Evolutionary conservation across 1,139 yeast species (phyloP).

Genomic region (Hyphopichia fennica): DNA sequence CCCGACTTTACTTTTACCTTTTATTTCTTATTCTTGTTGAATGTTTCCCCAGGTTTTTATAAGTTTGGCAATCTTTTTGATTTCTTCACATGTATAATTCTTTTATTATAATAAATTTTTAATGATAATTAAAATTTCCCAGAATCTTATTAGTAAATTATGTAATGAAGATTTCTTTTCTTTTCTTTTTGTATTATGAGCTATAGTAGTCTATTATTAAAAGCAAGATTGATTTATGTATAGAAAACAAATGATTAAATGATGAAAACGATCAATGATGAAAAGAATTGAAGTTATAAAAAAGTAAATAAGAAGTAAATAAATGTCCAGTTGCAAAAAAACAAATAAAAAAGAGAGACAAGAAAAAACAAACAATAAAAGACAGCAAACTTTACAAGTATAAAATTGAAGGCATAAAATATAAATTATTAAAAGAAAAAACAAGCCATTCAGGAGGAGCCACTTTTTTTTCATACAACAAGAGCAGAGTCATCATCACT

Average conservation of each 20-base stretch:
- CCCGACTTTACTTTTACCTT: too few species aligned
- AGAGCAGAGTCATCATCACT: slow-evolving; percentile 37
- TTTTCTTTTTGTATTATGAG: not conserved
- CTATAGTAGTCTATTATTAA: not conserved
- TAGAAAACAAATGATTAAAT: too few species aligned
- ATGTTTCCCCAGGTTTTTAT: too few species aligned
- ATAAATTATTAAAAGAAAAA: too few species aligned
- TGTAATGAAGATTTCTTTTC: too few species aligned
- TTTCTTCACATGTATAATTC: not conserved
- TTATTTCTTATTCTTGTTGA: too few species aligned
- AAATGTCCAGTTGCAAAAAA: not conserved
- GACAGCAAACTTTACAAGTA: not conserved
- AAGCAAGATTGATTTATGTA: too few species aligned
- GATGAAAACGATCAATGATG: too few species aligned
- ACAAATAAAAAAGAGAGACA: not conserved
- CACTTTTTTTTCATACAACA: slow-evolving; percentile 21
- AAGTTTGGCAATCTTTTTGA: not conserved
- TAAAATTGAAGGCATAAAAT: not conserved
- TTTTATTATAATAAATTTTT: not conserved
- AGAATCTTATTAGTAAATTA: too few species aligned
- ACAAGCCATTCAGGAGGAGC: too few species aligned
- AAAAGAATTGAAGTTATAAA: not conserved
- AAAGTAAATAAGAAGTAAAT: not conserved
- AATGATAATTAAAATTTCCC: too few species aligned
- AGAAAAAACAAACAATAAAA: not conserved